phyloP scores from a whole-genome alignment of 1,284 basidiomycete species.

The Apiotrichum siamense region DNA sequence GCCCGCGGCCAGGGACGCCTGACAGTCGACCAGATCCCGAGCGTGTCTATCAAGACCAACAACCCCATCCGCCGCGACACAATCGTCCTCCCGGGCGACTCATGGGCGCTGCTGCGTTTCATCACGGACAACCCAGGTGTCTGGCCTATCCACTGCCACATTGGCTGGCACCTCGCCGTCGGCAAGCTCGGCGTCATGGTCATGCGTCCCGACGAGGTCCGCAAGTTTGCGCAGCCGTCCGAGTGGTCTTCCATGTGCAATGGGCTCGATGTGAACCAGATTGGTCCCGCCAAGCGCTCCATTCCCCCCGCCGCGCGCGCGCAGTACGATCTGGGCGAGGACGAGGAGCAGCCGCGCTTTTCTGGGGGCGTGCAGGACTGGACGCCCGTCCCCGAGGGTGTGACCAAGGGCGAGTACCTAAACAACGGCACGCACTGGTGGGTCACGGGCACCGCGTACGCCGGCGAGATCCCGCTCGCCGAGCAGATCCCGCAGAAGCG shows the following conservation, averaged over 20 bases:
- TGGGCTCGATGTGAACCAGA: slow-evolving; percentile 5
- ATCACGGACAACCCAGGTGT: slow-evolving; percentile 25
- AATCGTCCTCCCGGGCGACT: slow-evolving; percentile 29
- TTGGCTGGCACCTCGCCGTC: slow-evolving; percentile 20
- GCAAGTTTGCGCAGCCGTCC: slow-evolving; percentile 4
- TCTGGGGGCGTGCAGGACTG: not conserved
- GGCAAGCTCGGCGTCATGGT: slow-evolving; percentile 14
- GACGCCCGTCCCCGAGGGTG: not conserved
- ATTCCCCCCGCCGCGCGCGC: not conserved
- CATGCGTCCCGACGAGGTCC: slow-evolving; percentile 18
- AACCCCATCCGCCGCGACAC: slow-evolving; percentile 47
- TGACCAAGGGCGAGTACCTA: not conserved
- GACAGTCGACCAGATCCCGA: slow-evolving; percentile 13
- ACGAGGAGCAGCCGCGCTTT: not conserved
- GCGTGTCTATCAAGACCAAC: slow-evolving; percentile 21
- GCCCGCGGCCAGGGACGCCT: slow-evolving; percentile 36
- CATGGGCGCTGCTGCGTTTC: slow-evolving; percentile 27
- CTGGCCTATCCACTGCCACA: slow-evolving; percentile 27
- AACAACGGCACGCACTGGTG: not conserved
- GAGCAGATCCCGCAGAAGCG: slow-evolving; percentile 1
- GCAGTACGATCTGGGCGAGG: not conserved
- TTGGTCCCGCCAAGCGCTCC: slow-evolving; percentile 12
- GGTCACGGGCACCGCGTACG: not conserved
- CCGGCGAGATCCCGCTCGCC: not conserved
- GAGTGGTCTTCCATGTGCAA: slow-evolving; percentile 19